A percentile compares a stretch with the other conserved stretches of the same genome.
Evolutionary conservation across 768 basidiomycete genomes (phyloP).

Genomic region (Rickenella mellea): DNA sequence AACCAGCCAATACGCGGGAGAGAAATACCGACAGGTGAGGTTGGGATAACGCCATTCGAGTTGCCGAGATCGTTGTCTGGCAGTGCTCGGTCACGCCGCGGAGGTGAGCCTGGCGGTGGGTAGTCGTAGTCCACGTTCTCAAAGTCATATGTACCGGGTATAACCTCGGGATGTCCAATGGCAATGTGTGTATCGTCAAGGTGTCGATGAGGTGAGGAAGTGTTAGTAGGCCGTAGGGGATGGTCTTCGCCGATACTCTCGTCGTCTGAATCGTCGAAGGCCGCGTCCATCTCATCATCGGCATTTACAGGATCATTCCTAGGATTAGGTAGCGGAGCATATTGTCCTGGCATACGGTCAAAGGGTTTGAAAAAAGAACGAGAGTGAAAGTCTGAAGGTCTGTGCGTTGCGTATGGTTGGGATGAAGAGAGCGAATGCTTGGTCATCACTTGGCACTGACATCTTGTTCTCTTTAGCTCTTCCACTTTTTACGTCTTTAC

Average conservation of each 20-base stretch:
- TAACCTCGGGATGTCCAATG: slow-evolving; percentile 8
- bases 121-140: slow-evolving; percentile 72
- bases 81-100: slow-evolving; percentile 53
- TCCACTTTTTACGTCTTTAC: background rate
- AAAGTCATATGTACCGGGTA: slow-evolving; percentile 57
- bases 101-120: slow-evolving; percentile 80
- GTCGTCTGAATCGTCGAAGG: slow-evolving; percentile 67
- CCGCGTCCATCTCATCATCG: slow-evolving; percentile 71
- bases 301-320: slow-evolving; percentile 33
- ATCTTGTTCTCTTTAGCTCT: background rate
- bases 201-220: background rate
- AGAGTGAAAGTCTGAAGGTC: background rate
- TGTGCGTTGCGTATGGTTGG: background rate
- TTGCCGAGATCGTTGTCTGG: slow-evolving; percentile 72
- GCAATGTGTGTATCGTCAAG: background rate
- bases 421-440: too few relatives aligned
- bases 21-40: slow-evolving; percentile 18
- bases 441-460: background rate
- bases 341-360: slow-evolving; percentile 40
- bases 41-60: slow-evolving; percentile 61
- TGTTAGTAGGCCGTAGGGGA: slow-evolving; percentile 35
- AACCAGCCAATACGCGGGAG: slow-evolving; percentile 41
- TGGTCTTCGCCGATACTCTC: slow-evolving; percentile 37
- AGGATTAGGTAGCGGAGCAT: slow-evolving; percentile 53
- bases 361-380: background rate